phyloP scores from a whole-genome alignment of 306 rosid species.

The Medicago lupulina region DNA sequence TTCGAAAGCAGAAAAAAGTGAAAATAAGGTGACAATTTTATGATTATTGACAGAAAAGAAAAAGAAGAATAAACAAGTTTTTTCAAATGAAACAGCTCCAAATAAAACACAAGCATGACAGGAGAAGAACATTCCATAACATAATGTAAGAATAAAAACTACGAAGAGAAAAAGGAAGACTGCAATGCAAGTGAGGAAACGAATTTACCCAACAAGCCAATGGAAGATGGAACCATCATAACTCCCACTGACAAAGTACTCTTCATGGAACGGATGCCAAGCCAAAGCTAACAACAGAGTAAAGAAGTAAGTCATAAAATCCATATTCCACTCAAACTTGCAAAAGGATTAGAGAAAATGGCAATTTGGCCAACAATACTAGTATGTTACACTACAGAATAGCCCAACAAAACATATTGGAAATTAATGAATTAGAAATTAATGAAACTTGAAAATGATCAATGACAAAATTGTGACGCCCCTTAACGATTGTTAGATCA shows the following conservation, averaged over 20 bases:
- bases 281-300: constrained; percentile 75
- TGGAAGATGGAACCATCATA: constrained; percentile 95
- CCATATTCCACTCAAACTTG: constrained; percentile 29
- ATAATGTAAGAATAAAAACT: constrained; percentile 22
- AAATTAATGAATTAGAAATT: neutral
- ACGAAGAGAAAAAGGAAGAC: constrained; percentile 20
- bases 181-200: constrained; percentile 30
- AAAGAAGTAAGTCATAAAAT: constrained; percentile 43
- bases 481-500: neutral
- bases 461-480: neutral
- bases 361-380: constrained; percentile 7
- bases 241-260: constrained; percentile 98
- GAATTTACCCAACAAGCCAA: constrained; percentile 95
- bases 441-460: neutral
- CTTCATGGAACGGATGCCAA: constrained; percentile 99
- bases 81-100: constrained; percentile 9
- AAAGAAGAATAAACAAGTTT: too few relatives aligned
- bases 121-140: constrained; percentile 7
- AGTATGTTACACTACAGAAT: constrained; percentile 25
- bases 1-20: neutral
- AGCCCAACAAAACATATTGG: constrained; percentile 2
- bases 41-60: neutral
- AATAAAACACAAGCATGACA: constrained; percentile 28
- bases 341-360: constrained; percentile 37
- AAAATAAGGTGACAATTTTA: neutral